These are phyloP conservation scores for Triglochin maritima DNA, from an alignment of 106 monocot genomes.

Conservation along the genomic window DNA sequence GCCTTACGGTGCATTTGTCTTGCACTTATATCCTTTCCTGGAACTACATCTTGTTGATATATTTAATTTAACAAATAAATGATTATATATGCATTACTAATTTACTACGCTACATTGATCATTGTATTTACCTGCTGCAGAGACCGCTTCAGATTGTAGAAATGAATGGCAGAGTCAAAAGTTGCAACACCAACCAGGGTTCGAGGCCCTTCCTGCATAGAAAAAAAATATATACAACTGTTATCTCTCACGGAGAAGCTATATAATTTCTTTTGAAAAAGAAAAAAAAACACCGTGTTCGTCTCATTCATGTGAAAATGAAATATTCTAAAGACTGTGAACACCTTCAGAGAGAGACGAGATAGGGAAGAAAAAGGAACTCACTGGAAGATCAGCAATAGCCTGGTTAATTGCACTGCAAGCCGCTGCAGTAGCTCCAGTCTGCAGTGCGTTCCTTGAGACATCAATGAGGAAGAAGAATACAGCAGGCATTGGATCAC, in stretches of 20 bases:
- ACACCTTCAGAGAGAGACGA: neutral
- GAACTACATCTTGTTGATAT: neutral
- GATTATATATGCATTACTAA: neutral
- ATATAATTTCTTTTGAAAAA: no score
- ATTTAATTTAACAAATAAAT: neutral
- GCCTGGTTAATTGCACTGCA: slow-evolving; percentile 88
- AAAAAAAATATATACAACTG: neutral
- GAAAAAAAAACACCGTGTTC: no score
- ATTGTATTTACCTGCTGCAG: slow-evolving; percentile 62
- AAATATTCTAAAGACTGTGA: neutral
- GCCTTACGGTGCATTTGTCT: no score
- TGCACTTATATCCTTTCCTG: neutral
- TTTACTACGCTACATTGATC: neutral
- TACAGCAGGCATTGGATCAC: slow-evolving; percentile 98
- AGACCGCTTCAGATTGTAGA: slow-evolving; percentile 78
- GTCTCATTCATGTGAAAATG: neutral
- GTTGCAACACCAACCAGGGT: slow-evolving; percentile 95
- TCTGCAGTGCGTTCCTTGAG: slow-evolving; percentile 89
- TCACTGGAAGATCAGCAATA: slow-evolving; percentile 95
- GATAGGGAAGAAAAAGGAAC: slow-evolving; percentile 2
- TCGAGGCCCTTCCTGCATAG: slow-evolving; percentile 80
- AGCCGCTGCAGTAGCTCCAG: slow-evolving; percentile 95
- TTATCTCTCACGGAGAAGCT: neutral
- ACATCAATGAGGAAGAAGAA: slow-evolving; percentile 98
- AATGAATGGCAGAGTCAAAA: slow-evolving; percentile 95